phyloP scores from a whole-genome alignment of 768 basidiomycete species.

The Daedalea quercina region DNA sequence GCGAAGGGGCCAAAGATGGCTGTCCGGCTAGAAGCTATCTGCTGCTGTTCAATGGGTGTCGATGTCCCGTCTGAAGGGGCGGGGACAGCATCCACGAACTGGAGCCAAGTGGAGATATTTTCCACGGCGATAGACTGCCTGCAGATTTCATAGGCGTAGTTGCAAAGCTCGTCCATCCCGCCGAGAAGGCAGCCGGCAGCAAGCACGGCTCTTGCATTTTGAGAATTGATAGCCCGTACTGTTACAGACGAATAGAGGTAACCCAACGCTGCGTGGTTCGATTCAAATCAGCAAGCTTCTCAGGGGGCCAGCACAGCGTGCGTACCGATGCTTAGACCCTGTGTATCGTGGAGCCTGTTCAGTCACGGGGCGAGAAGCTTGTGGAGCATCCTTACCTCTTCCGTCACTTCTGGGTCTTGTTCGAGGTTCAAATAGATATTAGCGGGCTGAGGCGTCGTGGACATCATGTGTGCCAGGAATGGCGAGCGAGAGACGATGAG shows the following conservation, averaged over 20 bases:
- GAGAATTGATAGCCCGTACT: slow-evolving; percentile 57
- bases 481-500: slow-evolving; percentile 87
- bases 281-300: background rate
- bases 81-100: slow-evolving; percentile 61
- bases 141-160: slow-evolving; percentile 73
- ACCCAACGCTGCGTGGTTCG: slow-evolving; percentile 49
- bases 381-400: slow-evolving; percentile 48
- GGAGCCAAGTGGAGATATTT: slow-evolving; percentile 70
- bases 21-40: slow-evolving; percentile 30
- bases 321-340: slow-evolving; percentile 76
- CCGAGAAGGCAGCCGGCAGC: slow-evolving; percentile 81
- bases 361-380: slow-evolving; percentile 1
- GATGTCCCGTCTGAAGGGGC: slow-evolving; percentile 41
- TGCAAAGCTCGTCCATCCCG: slow-evolving; percentile 81
- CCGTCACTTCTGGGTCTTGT: slow-evolving; percentile 75
- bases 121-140: slow-evolving; percentile 69
- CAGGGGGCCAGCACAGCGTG: slow-evolving; percentile 3
- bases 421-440: slow-evolving; percentile 73
- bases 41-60: slow-evolving; percentile 34
- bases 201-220: slow-evolving; percentile 80
- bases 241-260: slow-evolving; percentile 76
- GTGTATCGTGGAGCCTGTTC: background rate
- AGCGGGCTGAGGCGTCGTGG: slow-evolving; percentile 64
- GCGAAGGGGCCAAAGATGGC: slow-evolving; percentile 75
- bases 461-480: slow-evolving; percentile 83